These are phyloP conservation scores for Wickerhamomyces bisporus DNA, from an alignment of 805 yeast species.

Conservation along the genomic window DNA sequence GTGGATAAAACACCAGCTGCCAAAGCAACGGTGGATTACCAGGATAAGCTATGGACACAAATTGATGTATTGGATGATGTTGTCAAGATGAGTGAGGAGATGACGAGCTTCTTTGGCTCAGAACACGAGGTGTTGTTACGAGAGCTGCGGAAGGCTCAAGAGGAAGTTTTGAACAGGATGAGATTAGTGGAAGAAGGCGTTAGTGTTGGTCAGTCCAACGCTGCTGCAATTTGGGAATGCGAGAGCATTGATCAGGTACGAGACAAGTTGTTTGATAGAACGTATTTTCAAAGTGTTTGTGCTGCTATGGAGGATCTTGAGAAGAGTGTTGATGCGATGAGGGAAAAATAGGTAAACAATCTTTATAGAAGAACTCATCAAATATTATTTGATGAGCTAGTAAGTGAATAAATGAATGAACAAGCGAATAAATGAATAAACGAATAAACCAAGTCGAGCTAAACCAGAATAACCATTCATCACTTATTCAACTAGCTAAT, in stretches of 20 bases:
- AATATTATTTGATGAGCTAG: too few relatives aligned
- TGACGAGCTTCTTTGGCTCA: constrained; percentile 2
- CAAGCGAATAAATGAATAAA: too few relatives aligned
- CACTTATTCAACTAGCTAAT: constrained; percentile 46
- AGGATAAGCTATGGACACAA: constrained; percentile 82
- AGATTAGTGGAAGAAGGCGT: constrained; percentile 2
- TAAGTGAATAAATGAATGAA: too few relatives aligned
- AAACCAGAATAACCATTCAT: too few relatives aligned
- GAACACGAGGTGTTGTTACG: constrained; percentile 1
- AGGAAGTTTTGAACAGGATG: too few relatives aligned
- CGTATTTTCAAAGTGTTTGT: constrained; percentile 47
- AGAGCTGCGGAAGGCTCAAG: constrained; percentile 9
- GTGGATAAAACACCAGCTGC: constrained; percentile 50
- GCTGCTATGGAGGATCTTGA: constrained; percentile 46
- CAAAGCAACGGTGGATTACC: constrained; percentile 56
- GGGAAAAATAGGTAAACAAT: too few relatives aligned
- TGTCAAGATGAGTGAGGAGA: constrained; percentile 29
- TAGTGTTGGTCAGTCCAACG: too few relatives aligned
- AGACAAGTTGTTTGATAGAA: constrained; percentile 38
- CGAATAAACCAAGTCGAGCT: too few relatives aligned
- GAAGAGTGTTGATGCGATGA: constrained; percentile 42
- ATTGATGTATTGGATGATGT: constrained; percentile 84
- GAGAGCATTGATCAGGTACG: constrained; percentile 28
- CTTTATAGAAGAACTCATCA: too few relatives aligned
- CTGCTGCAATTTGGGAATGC: constrained; percentile 15